These are phyloP conservation scores for Ophiocordyceps sinensis DNA, from an alignment of 2,329 filamentous ascomycete genomes.

Conservation along the genomic window DNA sequence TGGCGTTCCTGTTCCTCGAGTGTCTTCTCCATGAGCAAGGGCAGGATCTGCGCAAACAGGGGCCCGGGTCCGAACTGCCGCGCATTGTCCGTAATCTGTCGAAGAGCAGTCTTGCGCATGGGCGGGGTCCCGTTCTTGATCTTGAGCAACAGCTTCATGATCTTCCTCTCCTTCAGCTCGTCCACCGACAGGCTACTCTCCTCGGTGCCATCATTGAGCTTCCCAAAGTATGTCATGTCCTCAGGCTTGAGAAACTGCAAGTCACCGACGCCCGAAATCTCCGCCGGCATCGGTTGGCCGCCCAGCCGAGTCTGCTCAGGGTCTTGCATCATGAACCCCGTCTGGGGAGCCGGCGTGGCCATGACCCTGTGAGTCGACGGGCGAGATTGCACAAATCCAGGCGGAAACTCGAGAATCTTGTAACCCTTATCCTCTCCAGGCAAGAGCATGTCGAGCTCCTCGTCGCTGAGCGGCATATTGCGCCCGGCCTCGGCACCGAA, in stretches of 20 bases:
- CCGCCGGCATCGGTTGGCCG: conserved; percentile 83
- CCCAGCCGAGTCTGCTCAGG: conserved; percentile 69
- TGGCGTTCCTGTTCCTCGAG: conserved; percentile 96
- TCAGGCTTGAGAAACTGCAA: conserved; percentile 97
- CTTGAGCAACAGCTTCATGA: conserved; percentile 91
- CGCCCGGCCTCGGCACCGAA: conserved; percentile 75
- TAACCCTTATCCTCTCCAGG: conserved; percentile 83
- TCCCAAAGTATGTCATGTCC: conserved; percentile 97
- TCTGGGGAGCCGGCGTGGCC: conserved; percentile 58
- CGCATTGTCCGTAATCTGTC: conserved; percentile 95
- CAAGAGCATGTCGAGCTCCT: conserved; percentile 84
- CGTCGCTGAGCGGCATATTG: conserved; percentile 75
- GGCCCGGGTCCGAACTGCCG: conserved; percentile 88
- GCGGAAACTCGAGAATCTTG: conserved; percentile 78
- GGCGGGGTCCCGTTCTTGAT: conserved; percentile 98
- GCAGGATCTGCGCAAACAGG: conserved; percentile 94
- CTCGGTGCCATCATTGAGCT: conserved; percentile 85
- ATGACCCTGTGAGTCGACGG: conserved; percentile 62
- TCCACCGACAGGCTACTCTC: conserved; percentile 88
- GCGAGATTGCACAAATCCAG: conserved; percentile 77
- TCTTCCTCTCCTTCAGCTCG: conserved; percentile 94
- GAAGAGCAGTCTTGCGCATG: conserved; percentile 94
- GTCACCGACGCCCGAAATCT: conserved; percentile 92
- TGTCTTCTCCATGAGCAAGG: conserved; percentile 94
- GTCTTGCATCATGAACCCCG: conserved; percentile 96